phyloP scores from a whole-genome alignment of 805 yeast species.

The Komagataella pseudopastoris region DNA sequence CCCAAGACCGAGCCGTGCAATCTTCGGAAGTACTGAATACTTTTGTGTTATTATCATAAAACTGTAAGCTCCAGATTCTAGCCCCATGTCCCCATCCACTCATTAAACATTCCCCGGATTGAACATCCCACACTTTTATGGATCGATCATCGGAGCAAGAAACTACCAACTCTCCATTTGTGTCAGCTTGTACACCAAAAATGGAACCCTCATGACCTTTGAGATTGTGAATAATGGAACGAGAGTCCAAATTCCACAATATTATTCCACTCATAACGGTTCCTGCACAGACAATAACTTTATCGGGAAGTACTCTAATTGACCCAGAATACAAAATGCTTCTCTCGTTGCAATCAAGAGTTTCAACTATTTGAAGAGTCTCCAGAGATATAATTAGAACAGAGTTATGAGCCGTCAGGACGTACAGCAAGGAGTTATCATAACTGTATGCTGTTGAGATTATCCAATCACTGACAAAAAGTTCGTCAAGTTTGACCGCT shows the following conservation, averaged over 20 bases:
- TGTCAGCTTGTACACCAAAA: conserved; percentile 60
- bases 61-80: conserved; percentile 76
- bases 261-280: conserved; percentile 85
- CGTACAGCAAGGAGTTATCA: conserved; percentile 22
- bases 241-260: conserved; percentile 49
- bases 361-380: conserved; percentile 13
- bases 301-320: conserved; percentile 27
- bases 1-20: conserved; percentile 75
- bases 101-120: conserved; percentile 43
- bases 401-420: conserved; percentile 74
- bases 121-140: conserved; percentile 58
- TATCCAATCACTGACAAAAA: conserved; percentile 69
- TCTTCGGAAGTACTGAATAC: conserved; percentile 76
- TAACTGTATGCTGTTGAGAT: conserved; percentile 39
- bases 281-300: conserved; percentile 66
- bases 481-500: conserved; percentile 21
- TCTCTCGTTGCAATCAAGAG: conserved; percentile 45
- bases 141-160: conserved; percentile 95
- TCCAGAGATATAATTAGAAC: conserved; percentile 26
- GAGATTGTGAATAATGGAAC: conserved; percentile 35
- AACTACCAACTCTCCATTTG: conserved; percentile 38
- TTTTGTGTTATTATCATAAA: conserved; percentile 23
- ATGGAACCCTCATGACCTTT: conserved; percentile 86
- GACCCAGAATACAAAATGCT: conserved; percentile 85
- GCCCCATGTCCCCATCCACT: conserved; percentile 97